Base-by-base conservation (phyloP, 208 protist species). In the Trypanosoma mega region DNA sequence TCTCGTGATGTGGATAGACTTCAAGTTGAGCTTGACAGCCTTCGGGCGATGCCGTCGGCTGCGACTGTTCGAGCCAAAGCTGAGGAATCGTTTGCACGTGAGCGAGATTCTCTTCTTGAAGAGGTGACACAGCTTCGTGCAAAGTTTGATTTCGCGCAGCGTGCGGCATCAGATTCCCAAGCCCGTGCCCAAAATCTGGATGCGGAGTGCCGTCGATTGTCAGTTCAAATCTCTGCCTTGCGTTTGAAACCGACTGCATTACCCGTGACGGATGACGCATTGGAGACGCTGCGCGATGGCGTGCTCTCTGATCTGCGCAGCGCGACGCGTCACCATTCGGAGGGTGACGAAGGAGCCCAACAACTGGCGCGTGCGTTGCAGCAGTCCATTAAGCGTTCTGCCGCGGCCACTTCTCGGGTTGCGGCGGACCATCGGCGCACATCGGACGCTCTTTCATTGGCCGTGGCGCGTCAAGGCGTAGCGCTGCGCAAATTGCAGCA, bases 401-500 rank as follows among this genome's bases (percentile, higher is more conserved):
- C 2, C 26, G 31, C 5, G 26, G 30, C 59, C 20, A 47, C 33
- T 29, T 12, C 29, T 2, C 24, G 20, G 24, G 3, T 47, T 18
- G 49, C 23, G 20, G 33, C 29, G 8, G 21, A 43, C 14, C 41
- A 48, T 20, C 20, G n/a, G 1, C 21, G 36, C n/a, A 26, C 46
- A 4, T 31, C 41, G 7, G 12, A 33, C 20, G 2, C 45, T 1
- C n/a, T 57, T 0, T 47, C 53, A n/a, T 1, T 50, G 21, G 26
- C 36, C 23, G 27, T 30, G 16, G 52, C 63, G 23, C 43, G 61
- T 24, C 55, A 62, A 18, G 34, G 7, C 31, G 55, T 70, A 1
- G 63, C 55, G 9, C 21, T 70, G 21, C 53, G 37, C n/a, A 70
- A 70, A 43, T 41, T 70, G 43, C 49, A 57, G 5, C 36, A 51